Percentiles rank a stretch among this genome's conserved stretches.
phyloP scores from a whole-genome alignment of 2,329 filamentous ascomycete genomes.

The Penicillium digitatum region DNA sequence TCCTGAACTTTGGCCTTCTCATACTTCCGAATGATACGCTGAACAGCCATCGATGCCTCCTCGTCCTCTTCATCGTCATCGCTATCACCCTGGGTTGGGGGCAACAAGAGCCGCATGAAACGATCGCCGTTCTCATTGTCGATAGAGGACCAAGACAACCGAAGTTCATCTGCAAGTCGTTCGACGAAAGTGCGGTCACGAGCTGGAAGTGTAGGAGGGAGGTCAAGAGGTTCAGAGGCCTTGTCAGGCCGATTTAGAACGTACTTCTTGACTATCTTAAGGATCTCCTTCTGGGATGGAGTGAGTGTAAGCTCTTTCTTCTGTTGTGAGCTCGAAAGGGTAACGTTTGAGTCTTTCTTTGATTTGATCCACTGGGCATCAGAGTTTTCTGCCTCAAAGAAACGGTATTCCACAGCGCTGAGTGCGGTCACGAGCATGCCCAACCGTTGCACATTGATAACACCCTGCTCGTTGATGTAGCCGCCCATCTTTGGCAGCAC shows the following conservation, averaged over 20 bases:
- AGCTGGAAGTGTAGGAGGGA: constrained; percentile 69
- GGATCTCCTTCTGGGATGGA: constrained; percentile 74
- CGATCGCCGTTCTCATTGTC: constrained; percentile 62
- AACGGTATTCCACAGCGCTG: constrained; percentile 81
- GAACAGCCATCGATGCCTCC: constrained; percentile 76
- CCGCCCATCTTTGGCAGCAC: constrained; percentile 82
- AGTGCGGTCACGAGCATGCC: constrained; percentile 75
- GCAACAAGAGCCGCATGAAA: constrained; percentile 62
- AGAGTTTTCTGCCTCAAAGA: constrained; percentile 84
- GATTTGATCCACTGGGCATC: constrained; percentile 90
- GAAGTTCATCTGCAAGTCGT: constrained; percentile 69
- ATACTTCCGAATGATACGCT: constrained; percentile 82
- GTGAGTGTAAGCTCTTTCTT: constrained; percentile 69
- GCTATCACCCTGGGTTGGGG: constrained; percentile 45
- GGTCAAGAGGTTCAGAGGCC: constrained; percentile 59
- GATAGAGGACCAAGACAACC: constrained; percentile 62
- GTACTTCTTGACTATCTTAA: constrained; percentile 76
- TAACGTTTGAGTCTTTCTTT: constrained; percentile 69
- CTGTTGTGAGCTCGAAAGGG: constrained; percentile 57
- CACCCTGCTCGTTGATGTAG: constrained; percentile 93
- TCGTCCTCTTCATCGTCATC: constrained; percentile 71
- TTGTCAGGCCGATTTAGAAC: constrained; percentile 64
- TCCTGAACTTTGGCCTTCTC: constrained; percentile 86
- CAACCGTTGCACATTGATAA: constrained; percentile 81
- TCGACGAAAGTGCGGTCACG: constrained; percentile 91